Base-by-base conservation (phyloP, 164 flowering plant genomes). In the Cinnamomum chago region DNA sequence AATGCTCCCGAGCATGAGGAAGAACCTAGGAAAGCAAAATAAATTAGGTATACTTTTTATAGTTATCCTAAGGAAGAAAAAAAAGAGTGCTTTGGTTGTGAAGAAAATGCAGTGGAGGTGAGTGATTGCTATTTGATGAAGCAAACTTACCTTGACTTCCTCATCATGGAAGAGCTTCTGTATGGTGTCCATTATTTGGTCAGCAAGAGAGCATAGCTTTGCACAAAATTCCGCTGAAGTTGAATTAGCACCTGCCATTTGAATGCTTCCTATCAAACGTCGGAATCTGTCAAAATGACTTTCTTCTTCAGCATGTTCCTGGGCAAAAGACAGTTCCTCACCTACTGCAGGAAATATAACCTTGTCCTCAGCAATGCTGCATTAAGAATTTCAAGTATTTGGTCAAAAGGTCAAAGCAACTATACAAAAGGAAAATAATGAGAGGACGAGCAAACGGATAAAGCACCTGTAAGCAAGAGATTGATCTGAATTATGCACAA, bases 361-460 rank as follows among this genome's bases (percentile, higher is more conserved):
- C 80, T 84, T 89, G 81, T 95, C 99, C 85, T 93, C 97, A 80
- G 97, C 99, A 81, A 95, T 87, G 79, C 99, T 95, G 90, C 91
- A 88, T 51, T 20, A 76, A 85, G 72, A 80, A 50, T 80, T 71
- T 67, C 47, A 40, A 40, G 47, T 40, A 40, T 40, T 40, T 40
- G 47, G 47, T 40, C 47, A 40, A 40, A 40, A 6, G 47, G 47
- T 40, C 47, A 40, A 9, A 40, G 47, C 47, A 40, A 40, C 47
- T 40, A 40, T 40, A 9, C 9, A 6, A 40, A 40, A 40, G 47
- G 11, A 40, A 40, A 5, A 7, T 40, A 40, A 1, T 40, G 10
- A 40, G 47, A 9, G 47, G 11, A 40, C 6, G 5, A 30, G 35
- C 5, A 30, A 4, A 30, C 1, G 5, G 5, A 30, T 30, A 30